Evolutionary conservation across 2,329 filamentous ascomycete genomes (phyloP), one percentile per base, ranked within the genome.

Genomic region (Stromatinia cepivora): DNA sequence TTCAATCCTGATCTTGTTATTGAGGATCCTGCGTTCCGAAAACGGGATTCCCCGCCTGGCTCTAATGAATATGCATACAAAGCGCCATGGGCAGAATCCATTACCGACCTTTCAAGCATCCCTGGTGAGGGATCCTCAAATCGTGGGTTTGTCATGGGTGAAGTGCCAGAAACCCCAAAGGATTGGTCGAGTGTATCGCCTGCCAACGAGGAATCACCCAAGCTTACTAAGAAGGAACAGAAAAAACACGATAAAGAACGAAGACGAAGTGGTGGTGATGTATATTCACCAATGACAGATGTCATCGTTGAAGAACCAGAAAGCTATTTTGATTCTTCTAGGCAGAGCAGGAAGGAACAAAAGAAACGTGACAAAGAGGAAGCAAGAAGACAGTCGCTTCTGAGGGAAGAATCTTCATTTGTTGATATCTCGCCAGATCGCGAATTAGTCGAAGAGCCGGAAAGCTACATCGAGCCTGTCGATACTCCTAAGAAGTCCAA

Each of bases 1-100:
- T 92, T 93, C 72, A 85, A 92, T 75, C 87, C 89, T 6, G 85
- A 90, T 53, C 87, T 92, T 69, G 87, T 92, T 58, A 89, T 90
- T 48, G 82, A 91, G 58, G 84, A 92, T 73, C 86, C 87, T 0
- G 81, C 79, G 1, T 92, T 88, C 75, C 86, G 86, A 72, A 84
- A 83, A 64, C 87, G 90, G 39, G 85, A 87, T 66, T 90, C 88
- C 1, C 87, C 89, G 10, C 87, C 88, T 5, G 85, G 85, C 6
- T 85, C 87, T 5, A 84, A 86, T 64, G 76, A 75, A 56, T 70
- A 73, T n/a, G 75, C 81, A 69, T 88, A 88, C 73, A 80, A 81
- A 67, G 80, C 80, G 22, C 83, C 87, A 8, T 84, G 81, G 68
- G 81, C 81, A 0, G 84, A 86, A 73, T 83, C 82, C 5, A 81